phyloP scores from a whole-genome alignment of 2,329 filamentous ascomycete species.

The Colletotrichum tabaci region DNA sequence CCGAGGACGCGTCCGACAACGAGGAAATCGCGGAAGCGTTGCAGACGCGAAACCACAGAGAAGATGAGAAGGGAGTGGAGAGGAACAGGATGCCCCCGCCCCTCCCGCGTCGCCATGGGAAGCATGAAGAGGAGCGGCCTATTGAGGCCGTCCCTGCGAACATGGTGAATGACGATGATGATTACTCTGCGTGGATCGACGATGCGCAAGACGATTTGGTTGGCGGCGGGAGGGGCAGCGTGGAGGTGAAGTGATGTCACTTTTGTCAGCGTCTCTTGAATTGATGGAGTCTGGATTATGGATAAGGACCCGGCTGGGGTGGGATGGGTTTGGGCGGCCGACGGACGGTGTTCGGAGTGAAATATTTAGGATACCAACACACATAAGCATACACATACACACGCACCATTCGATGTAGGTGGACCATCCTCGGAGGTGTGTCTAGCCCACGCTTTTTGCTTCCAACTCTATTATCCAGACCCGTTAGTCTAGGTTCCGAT shows the following conservation, averaged over 20 bases:
- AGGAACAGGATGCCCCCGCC: constrained; percentile 31
- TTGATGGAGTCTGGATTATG: constrained; percentile 8
- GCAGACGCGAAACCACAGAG: neutral
- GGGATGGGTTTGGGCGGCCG: neutral
- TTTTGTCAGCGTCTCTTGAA: neutral
- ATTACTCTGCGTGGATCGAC: constrained; percentile 56
- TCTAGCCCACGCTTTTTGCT: neutral
- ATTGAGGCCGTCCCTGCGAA: constrained; percentile 42
- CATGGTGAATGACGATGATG: constrained; percentile 51
- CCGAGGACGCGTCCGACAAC: constrained; percentile 24
- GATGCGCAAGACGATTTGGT: constrained; percentile 41
- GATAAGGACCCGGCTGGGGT: neutral
- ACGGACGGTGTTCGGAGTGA: neutral
- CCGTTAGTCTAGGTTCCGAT: neutral
- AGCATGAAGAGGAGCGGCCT: constrained; percentile 23
- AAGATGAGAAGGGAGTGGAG: constrained; percentile 22
- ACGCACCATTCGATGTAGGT: neutral
- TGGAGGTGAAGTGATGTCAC: constrained; percentile 5
- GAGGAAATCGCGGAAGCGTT: neutral
- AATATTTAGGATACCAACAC: constrained; percentile 3
- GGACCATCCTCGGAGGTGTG: neutral
- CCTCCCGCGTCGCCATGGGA: constrained; percentile 29
- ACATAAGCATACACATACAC: neutral
- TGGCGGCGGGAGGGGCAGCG: constrained; percentile 2
- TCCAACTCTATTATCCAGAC: neutral